Conservation (phyloP, 192 early-diverging fungal genomes). For the Diversispora epigaea region DNA sequence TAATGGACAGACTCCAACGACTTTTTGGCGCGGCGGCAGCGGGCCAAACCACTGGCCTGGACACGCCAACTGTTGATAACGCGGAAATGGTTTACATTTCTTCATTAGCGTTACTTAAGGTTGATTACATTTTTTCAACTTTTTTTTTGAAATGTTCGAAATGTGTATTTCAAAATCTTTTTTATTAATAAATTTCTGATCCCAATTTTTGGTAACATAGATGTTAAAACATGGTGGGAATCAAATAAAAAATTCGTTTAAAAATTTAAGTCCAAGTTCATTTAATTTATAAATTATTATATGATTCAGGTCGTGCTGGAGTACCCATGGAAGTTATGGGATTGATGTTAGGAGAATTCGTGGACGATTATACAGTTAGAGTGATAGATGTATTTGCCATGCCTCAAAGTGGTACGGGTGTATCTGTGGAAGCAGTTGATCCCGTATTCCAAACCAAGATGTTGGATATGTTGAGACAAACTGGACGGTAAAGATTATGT, state of each 20-base stretch:
- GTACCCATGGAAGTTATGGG: slow-evolving; percentile 99
- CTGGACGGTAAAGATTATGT: slow-evolving; percentile 68
- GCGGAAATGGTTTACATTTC: slow-evolving; percentile 99
- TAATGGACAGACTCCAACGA: slow-evolving; percentile 62
- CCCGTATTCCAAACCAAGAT: slow-evolving; percentile 99
- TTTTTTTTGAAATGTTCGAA: too few species aligned
- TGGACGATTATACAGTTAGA: slow-evolving; percentile 98
- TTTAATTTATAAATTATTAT: neutral
- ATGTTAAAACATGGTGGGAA: slow-evolving; percentile 85
- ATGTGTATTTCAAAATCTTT: too few species aligned
- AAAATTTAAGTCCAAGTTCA: slow-evolving; percentile 26
- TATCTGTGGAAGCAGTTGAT: slow-evolving; percentile 99
- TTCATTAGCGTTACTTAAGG: slow-evolving; percentile 94
- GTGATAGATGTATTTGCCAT: slow-evolving; percentile 99
- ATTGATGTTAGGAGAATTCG: slow-evolving; percentile 98
- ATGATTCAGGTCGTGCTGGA: slow-evolving; percentile 81
- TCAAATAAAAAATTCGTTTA: neutral
- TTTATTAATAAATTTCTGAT: neutral
- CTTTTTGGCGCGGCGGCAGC: slow-evolving; percentile 56
- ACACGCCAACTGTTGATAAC: slow-evolving; percentile 94
- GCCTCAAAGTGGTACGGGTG: slow-evolving; percentile 99
- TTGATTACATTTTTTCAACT: slow-evolving; percentile 33
- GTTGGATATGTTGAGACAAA: slow-evolving; percentile 99
- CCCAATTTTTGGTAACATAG: slow-evolving; percentile 36
- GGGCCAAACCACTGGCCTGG: slow-evolving; percentile 64